Base-by-base conservation (phyloP, 2,329 filamentous ascomycete genomes). In the Fusarium nygamai region DNA sequence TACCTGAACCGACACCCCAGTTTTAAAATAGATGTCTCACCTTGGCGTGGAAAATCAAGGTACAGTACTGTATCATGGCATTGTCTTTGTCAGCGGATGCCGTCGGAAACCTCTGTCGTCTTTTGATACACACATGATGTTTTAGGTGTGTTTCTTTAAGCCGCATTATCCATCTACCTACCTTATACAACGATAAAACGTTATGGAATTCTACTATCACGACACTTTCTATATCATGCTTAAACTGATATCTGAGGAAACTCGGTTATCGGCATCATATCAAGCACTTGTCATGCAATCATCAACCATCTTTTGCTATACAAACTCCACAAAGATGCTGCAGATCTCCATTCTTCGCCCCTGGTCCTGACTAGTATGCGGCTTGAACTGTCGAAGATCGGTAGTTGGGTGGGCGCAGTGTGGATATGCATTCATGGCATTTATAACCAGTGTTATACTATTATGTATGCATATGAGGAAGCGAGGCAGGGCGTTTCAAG, bases 21-120 rank as follows among this genome's bases (percentile, higher is more conserved):
- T 66, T 61, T 65, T 70, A 54, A 54, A 51, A 65, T 70, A 59
- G 46, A 70, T 33, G 46, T 70, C 47, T 66, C 48, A 60, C 39
- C 33, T 39, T 59, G 24, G 24, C 36, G 29, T 31, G 57, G 31
- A 63, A 39, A 63, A 41, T 54, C 43, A 57, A 43, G n/a, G n/a
- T 46, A 38, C 36, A 19, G 36, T 38, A 38, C 36, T 20, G 19
- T 38, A 19, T 53, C 22, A 34, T 61, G 27, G 48, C 27, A 22
- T 43, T 36, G 14, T n/a, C 36, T 39, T 36, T 60, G 53, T 47
- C 47, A 48, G 61, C 58, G 47, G 34, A 44, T 24, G 29, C 22
- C 31, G 11, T 34, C 50, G 24, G 53, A 59, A 34, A 59, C 54
- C 43, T 64, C 29, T 61, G 5, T 59, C 24, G 36, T 61, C 36